Evolutionary conservation across 495 filamentous ascomycete genomes (phyloP).

Genomic region (Amniculicola lignicola): DNA sequence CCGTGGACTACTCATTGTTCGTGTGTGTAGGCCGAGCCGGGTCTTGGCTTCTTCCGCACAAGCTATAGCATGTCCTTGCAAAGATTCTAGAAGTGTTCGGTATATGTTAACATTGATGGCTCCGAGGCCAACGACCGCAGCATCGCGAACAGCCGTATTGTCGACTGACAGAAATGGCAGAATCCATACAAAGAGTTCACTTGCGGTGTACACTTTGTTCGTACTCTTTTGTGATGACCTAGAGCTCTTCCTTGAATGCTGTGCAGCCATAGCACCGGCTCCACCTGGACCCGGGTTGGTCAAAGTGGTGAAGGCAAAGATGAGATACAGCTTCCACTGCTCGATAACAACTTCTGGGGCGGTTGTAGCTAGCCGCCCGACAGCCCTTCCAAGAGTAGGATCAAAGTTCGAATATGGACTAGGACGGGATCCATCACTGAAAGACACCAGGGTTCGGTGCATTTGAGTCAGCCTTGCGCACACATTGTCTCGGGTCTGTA

Average conservation of each 20-base stretch:
- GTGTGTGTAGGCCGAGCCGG: constrained; percentile 71
- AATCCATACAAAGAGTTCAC: constrained; percentile 82
- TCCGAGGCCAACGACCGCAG: constrained; percentile 87
- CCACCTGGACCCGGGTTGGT: constrained; percentile 64
- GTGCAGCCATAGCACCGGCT: constrained; percentile 59
- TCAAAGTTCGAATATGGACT: constrained; percentile 60
- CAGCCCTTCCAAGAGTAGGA: constrained; percentile 43
- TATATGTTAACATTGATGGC: constrained; percentile 97
- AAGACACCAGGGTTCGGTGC: constrained; percentile 72
- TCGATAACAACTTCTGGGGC: constrained; percentile 87
- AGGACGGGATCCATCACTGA: constrained; percentile 70
- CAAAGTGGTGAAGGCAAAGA: constrained; percentile 94
- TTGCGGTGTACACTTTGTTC: constrained; percentile 84
- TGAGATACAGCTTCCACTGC: constrained; percentile 98
- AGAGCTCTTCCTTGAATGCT: constrained; percentile 81
- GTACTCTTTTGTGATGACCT: constrained; percentile 63
- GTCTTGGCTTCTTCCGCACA: constrained; percentile 87
- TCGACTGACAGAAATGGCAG: constrained; percentile 80
- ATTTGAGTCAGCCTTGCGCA: constrained; percentile 89
- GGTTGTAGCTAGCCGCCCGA: constrained; percentile 59
- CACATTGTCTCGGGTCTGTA: constrained; percentile 82
- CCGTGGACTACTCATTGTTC: constrained; percentile 70
- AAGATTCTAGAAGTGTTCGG: constrained; percentile 80
- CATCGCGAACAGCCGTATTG: constrained; percentile 74
- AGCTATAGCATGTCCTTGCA: constrained; percentile 74